phyloP scores from a whole-genome alignment of 768 basidiomycete genomes.

The Rhodotorula diobovata region DNA sequence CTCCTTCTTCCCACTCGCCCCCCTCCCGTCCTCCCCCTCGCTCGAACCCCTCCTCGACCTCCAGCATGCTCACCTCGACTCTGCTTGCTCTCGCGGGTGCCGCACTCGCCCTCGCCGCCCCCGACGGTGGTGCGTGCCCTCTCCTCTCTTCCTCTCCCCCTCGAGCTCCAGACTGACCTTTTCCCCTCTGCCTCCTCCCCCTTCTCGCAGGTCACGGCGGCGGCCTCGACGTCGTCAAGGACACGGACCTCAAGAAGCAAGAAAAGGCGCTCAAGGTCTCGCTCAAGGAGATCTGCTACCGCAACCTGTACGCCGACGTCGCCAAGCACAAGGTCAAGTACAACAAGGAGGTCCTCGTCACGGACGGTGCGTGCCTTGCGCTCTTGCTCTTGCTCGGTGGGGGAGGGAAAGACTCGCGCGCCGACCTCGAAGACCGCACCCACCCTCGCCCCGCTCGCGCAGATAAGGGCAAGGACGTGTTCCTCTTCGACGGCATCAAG shows the following conservation, averaged over 20 bases:
- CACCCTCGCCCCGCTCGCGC: not conserved
- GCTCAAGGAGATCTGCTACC: slow-evolving; percentile 6
- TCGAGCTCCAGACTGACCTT: not conserved
- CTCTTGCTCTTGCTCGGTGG: not conserved
- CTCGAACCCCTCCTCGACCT: too few relatives aligned
- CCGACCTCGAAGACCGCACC: too few relatives aligned
- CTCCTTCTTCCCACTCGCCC: too few relatives aligned
- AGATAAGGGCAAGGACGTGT: not conserved
- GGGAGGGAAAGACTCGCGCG: too few relatives aligned
- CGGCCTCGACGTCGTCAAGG: not conserved
- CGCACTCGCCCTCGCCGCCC: not conserved
- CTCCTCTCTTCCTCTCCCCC: not conserved
- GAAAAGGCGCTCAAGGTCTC: not conserved
- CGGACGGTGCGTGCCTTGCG: not conserved
- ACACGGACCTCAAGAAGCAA: not conserved
- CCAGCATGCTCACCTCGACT: not conserved
- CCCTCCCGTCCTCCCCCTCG: too few relatives aligned
- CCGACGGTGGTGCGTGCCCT: not conserved
- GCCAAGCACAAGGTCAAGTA: not conserved
- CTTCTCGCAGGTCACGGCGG: not conserved
- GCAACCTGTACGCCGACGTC: slow-evolving; percentile 4
- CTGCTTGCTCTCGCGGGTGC: not conserved
- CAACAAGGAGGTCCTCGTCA: not conserved
- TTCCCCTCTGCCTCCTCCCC: too few relatives aligned
- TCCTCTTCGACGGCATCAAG: not conserved